These are phyloP conservation scores for Strobilomyces echinocephalus DNA, from an alignment of 768 basidiomycete genomes.

Conservation along the genomic window DNA sequence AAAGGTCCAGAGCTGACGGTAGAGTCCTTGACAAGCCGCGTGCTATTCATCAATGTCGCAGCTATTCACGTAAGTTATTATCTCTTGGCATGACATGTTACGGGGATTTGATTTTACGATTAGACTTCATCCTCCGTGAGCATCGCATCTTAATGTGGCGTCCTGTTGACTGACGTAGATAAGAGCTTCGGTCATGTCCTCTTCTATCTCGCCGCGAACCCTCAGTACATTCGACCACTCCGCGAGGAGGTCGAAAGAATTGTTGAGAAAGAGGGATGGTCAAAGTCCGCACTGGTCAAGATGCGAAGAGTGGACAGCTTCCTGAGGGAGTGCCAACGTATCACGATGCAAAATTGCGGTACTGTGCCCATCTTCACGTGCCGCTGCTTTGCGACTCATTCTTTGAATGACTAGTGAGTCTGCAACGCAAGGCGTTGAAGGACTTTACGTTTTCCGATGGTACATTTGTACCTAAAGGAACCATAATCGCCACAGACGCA, in stretches of 20 bases:
- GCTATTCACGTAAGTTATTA: background rate
- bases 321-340: conserved; percentile 20
- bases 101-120: background rate
- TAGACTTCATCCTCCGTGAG: conserved; percentile 20
- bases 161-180: background rate
- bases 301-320: conserved; percentile 40
- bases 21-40: background rate
- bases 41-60: background rate
- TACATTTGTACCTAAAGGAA: conserved; percentile 33
- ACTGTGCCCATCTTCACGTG: background rate
- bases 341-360: background rate
- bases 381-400: background rate
- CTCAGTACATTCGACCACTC: background rate
- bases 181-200: conserved; percentile 16
- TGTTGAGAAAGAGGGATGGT: conserved; percentile 28
- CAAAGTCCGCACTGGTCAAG: conserved; percentile 22
- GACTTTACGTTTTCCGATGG: conserved; percentile 24
- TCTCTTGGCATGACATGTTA: background rate
- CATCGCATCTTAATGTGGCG: background rate
- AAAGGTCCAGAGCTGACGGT: background rate
- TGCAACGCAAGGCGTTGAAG: conserved; percentile 30
- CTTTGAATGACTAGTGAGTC: conserved; percentile 14
- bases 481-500: conserved; percentile 18
- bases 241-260: conserved; percentile 15
- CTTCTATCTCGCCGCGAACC: conserved; percentile 31